A percentile compares a stretch with the other conserved stretches of the same genome.
Conservation (phyloP, 495 filamentous ascomycete species). For the Amphirosellinia nigrospora region DNA sequence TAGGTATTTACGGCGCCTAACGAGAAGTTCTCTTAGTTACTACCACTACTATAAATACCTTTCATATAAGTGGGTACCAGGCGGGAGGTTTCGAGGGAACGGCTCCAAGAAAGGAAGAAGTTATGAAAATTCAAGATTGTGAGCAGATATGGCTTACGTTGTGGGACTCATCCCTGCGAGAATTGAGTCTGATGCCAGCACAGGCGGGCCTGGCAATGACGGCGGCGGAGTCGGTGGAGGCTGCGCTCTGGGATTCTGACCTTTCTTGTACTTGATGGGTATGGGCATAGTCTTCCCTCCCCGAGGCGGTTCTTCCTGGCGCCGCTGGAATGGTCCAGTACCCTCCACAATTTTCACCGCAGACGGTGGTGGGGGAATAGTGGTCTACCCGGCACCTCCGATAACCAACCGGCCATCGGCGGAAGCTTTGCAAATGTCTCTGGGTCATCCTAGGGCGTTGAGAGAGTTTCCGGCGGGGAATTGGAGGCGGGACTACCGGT, state of each 20-base stretch:
- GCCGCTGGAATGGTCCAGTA: neutral
- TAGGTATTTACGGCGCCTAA: neutral
- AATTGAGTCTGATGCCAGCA: too few relatives aligned
- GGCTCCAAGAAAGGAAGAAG: too few relatives aligned
- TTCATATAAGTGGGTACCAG: neutral
- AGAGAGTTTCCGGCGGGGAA: neutral
- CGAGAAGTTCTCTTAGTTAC: neutral
- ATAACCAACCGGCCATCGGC: neutral
- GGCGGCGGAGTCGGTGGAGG: too few relatives aligned
- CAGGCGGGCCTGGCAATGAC: too few relatives aligned
- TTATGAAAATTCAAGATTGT: too few relatives aligned
- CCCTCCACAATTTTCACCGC: too few relatives aligned
- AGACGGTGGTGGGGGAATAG: too few relatives aligned
- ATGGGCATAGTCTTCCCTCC: too few relatives aligned
- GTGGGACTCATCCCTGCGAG: neutral
- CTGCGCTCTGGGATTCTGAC: too few relatives aligned
- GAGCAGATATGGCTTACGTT: neutral
- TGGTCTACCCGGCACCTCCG: too few relatives aligned
- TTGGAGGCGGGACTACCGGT: neutral
- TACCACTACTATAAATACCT: neutral
- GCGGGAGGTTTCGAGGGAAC: neutral
- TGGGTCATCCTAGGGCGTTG: neutral
- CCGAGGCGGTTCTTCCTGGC: too few relatives aligned
- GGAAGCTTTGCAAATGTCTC: neutral
- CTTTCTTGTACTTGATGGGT: too few relatives aligned